Evolutionary conservation across 495 filamentous ascomycete genomes (phyloP), one percentile per base, ranked within the genome.

Genomic region (Tuber magnatum): DNA sequence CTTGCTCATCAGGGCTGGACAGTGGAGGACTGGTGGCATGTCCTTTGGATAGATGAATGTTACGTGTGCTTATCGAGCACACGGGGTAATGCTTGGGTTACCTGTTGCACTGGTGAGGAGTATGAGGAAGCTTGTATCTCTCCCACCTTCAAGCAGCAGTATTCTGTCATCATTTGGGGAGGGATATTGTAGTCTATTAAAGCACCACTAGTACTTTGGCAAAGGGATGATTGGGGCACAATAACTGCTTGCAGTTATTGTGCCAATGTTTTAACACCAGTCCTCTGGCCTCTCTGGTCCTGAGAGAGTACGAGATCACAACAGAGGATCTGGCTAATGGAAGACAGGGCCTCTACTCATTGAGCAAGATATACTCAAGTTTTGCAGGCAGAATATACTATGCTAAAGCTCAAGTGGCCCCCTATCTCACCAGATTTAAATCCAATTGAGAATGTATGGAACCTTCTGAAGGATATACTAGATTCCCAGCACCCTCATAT

Each of bases 111-210:
- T 40, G 39, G 39, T 3, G 39, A 40, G 7, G 39, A 40, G 39
- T 40, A 40, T 40, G 39, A 40, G 39, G 39, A 40, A 40, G 39
- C 39, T 7, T 40, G 39, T 7, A 40, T 40, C 39, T 40, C 39
- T 40, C 39, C 39, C 3, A 40, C 39, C 39, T 40, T 40, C 39
- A 40, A 40, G 39, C 7, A 40, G 39, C 2, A 7, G 7, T 0
- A 73, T 76, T 43, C 69, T 35, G 16, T 75, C 7, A 77, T 77
- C 39, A 68, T 77, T 39, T 71, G n/a, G 39, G 46, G 46, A 35
- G 73, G 24, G 38, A 69, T 72, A 18, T 0, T 69, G 5, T 43
- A 22, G n/a, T 42, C 22, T 6, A 68, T 35, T 12, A 56, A 72
- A 22, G 42, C 24, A 14, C 22, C 38, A 18, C n/a, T 75, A 7